Evolutionary conservation across 805 yeast species (phyloP), one percentile per base, ranked within the genome.

Genomic region (Yamadazyma kitorensis): DNA sequence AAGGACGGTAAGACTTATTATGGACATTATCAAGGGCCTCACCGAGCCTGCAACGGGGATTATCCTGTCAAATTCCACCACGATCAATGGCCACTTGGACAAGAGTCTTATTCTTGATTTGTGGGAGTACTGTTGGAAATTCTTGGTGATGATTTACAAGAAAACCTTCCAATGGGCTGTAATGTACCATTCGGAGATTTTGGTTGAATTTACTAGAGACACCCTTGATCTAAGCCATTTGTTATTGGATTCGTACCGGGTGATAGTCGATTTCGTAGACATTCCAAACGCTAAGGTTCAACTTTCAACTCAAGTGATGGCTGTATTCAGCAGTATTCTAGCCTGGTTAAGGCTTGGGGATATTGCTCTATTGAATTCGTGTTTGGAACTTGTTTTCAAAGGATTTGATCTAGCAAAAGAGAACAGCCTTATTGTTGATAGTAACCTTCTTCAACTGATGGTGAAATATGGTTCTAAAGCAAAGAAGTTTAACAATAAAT

Each of bases 291-390:
- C 10, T n/a, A 4, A 20, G 2, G n/a, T 17, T 10, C 17, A 18
- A 4, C 19, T 30, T 11, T 13, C 13, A 10, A 29, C 28, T 5
- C 26, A 35, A 16, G 38, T 84, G 21, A 67, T 84, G 52, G 60
- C 65, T n/a, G 76, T 93, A 0, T 76, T 89, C 40, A 70, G 70
- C 10, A 68, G 78, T 34, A 79, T 86, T 68, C 69, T 86, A 21
- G 80, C 78, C 24, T 85, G 97, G 94, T 66, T 91, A 18, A 70
- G 93, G 39, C 64, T 91, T 29, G 86, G 91, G 39, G 97, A 89
- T 56, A 66, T 75, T 5, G 83, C 87, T 2, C 64, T 91, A 29
- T 61, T 86, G 28, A 72, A 71, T 17, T 74, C 86, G 1, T 86
- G 96, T 65, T 89, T 86, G 5, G 70, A 72, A 16, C 63, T 87